Conservation (phyloP, 2,329 filamentous ascomycete genomes). For the Fusarium falciforme region DNA sequence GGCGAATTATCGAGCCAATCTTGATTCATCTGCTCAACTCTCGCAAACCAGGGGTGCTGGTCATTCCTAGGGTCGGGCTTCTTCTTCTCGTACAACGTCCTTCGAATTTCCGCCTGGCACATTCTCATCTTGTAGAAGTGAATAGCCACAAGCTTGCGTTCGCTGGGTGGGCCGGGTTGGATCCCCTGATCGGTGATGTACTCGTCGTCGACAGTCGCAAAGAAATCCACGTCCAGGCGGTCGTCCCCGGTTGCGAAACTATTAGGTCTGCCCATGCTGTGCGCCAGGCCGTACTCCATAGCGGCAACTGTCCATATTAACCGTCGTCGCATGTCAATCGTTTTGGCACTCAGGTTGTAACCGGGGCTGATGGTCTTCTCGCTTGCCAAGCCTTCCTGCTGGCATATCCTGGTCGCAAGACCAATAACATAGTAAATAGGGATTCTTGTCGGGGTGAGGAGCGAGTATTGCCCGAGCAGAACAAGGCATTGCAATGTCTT, state of each 20-base stretch:
- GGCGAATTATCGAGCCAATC: conserved; percentile 84
- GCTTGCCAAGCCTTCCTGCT: conserved; percentile 87
- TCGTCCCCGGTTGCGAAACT: conserved; percentile 86
- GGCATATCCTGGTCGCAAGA: conserved; percentile 86
- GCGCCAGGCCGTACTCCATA: conserved; percentile 89
- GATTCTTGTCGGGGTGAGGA: conserved; percentile 90
- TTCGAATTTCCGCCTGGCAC: conserved; percentile 87
- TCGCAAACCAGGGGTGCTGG: conserved; percentile 85
- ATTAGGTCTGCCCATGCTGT: conserved; percentile 87
- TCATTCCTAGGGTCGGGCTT: conserved; percentile 80
- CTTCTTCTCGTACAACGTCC: conserved; percentile 88
- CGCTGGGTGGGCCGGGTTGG: conserved; percentile 74
- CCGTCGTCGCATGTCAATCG: conserved; percentile 89
- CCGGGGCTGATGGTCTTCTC: conserved; percentile 84
- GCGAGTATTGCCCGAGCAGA: conserved; percentile 89
- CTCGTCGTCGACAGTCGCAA: conserved; percentile 82
- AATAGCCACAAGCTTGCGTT: conserved; percentile 89
- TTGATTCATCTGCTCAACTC: conserved; percentile 82
- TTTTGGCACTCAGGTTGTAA: conserved; percentile 73
- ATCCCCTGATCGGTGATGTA: conserved; percentile 85
- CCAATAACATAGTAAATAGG: conserved; percentile 95
- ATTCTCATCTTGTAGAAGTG: conserved; percentile 95
- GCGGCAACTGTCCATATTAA: conserved; percentile 88
- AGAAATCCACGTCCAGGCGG: conserved; percentile 86
- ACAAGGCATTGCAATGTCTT: conserved; percentile 90